Conservation (phyloP, 2,329 filamentous ascomycete genomes). For the Ophiostoma tasmaniense region DNA sequence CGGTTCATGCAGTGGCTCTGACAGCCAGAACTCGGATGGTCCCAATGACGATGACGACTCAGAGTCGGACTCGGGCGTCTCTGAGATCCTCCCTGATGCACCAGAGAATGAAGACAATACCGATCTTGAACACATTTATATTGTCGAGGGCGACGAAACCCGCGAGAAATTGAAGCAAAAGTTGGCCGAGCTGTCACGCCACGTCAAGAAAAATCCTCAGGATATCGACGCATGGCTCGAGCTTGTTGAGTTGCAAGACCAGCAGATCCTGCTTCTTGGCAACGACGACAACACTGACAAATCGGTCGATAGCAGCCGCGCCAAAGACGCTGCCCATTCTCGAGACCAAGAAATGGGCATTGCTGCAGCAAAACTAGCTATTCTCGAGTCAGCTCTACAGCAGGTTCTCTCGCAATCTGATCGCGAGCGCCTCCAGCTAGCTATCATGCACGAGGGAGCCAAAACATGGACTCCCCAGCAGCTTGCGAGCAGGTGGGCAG, state of each 20-base stretch:
- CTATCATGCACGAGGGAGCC: conserved; percentile 65
- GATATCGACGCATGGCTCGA: conserved; percentile 67
- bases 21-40: neutral
- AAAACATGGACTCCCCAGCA: conserved; percentile 62
- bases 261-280: conserved; percentile 39
- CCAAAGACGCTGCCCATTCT: conserved; percentile 28
- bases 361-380: conserved; percentile 69
- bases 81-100: neutral
- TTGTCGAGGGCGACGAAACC: conserved; percentile 16
- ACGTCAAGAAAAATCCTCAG: conserved; percentile 55
- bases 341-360: conserved; percentile 58
- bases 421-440: conserved; percentile 54
- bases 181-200: conserved; percentile 45
- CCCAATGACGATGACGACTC: neutral
- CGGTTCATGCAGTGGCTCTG: neutral
- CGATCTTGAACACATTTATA: conserved; percentile 23
- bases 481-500: conserved; percentile 55
- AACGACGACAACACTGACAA: conserved; percentile 28
- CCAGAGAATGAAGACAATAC: conserved; percentile 24
- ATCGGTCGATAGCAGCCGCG: neutral
- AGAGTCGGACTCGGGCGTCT: neutral
- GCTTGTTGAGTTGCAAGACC: conserved; percentile 70
- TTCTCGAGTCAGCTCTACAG: conserved; percentile 68
- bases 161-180: conserved; percentile 11
- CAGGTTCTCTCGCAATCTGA: conserved; percentile 40